Percentiles rank a stretch among this genome's conserved stretches.
phyloP scores from a whole-genome alignment of 495 filamentous ascomycete genomes.

The Penicillium odoratum region DNA sequence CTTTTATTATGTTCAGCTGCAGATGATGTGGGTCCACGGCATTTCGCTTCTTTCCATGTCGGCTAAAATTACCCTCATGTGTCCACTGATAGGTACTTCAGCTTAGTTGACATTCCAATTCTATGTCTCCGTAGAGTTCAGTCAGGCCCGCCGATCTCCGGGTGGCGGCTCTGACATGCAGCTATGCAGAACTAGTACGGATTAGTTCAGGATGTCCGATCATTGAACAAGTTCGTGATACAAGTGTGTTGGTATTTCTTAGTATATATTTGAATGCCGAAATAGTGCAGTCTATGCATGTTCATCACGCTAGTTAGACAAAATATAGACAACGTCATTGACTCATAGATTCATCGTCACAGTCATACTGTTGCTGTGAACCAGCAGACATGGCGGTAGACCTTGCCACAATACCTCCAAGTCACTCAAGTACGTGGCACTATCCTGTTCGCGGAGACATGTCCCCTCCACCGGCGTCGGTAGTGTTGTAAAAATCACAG shows the following conservation, averaged over 20 bases:
- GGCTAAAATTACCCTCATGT: neutral
- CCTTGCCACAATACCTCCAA: slow-evolving; percentile 72
- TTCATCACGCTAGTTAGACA: slow-evolving; percentile 2
- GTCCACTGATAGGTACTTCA: neutral
- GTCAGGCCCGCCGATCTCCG: slow-evolving; percentile 16
- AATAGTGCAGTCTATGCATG: neutral
- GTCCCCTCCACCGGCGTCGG: slow-evolving; percentile 78
- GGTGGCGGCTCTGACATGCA: slow-evolving; percentile 18
- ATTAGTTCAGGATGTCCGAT: neutral
- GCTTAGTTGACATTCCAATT: neutral
- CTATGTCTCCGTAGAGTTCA: slow-evolving; percentile 1
- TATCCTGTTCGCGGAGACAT: slow-evolving; percentile 64
- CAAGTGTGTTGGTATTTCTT: neutral
- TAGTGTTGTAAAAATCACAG: slow-evolving; percentile 79
- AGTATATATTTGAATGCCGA: neutral
- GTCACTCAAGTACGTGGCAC: slow-evolving; percentile 70
- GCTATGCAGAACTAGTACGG: neutral
- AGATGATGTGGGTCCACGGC: too few species aligned
- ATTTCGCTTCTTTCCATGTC: neutral
- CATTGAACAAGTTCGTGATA: neutral
- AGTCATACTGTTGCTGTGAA: slow-evolving; percentile 90
- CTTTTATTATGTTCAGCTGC: neutral
- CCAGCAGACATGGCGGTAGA: slow-evolving; percentile 67
- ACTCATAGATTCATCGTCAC: slow-evolving; percentile 77
- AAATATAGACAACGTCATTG: slow-evolving; percentile 13